A percentile compares a stretch with the other conserved stretches of the same genome.
phyloP scores from a whole-genome alignment of 2,329 filamentous ascomycete genomes.

The Epichloe scottii region DNA sequence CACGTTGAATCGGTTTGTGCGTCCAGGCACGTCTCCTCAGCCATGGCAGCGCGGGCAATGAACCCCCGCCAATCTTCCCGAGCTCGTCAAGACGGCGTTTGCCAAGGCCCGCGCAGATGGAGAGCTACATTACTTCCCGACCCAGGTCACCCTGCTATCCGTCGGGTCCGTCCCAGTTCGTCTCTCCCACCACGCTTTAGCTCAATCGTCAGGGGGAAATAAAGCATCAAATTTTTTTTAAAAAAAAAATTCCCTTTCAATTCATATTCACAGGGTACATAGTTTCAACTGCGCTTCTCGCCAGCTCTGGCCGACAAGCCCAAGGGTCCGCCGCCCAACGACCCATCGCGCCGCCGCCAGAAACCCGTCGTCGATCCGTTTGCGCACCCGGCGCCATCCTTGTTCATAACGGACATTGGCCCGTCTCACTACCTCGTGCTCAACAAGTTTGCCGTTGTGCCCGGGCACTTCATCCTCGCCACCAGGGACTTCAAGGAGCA shows the following conservation, averaged over 20 bases:
- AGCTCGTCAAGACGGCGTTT: constrained; percentile 38
- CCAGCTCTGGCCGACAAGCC: constrained; percentile 58
- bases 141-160: constrained; percentile 36
- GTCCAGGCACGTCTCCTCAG: neutral
- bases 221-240: neutral
- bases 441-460: constrained; percentile 64
- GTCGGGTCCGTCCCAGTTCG: constrained; percentile 31
- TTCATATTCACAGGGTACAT: neutral
- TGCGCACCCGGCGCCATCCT: constrained; percentile 40
- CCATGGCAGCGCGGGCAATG: constrained; percentile 2
- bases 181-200: constrained; percentile 1
- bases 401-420: constrained; percentile 39
- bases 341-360: constrained; percentile 17
- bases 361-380: constrained; percentile 51
- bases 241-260: no score
- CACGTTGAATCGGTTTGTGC: neutral
- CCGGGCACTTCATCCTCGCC: constrained; percentile 59
- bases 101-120: constrained; percentile 32
- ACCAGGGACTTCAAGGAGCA: constrained; percentile 54
- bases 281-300: constrained; percentile 66
- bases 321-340: constrained; percentile 27
- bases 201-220: neutral
- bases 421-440: constrained; percentile 52
- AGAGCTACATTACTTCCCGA: constrained; percentile 41
- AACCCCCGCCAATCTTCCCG: constrained; percentile 31